These are phyloP conservation scores for Oxytropis ochrocephala DNA, from an alignment of 306 rosid species.

Conservation along the genomic window DNA sequence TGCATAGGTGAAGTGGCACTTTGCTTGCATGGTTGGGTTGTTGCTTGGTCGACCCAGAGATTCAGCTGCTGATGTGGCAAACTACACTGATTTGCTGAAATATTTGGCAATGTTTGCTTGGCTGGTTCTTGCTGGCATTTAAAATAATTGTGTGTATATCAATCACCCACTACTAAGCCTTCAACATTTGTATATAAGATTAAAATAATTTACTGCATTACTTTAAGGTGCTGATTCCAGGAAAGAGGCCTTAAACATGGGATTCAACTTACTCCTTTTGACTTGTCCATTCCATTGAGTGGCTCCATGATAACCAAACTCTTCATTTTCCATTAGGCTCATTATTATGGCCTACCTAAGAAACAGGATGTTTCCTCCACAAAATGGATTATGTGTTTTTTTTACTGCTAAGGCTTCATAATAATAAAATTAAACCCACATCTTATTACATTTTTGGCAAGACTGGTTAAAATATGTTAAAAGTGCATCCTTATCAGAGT, in stretches of 20 bases:
- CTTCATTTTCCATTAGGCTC: constrained; percentile 8
- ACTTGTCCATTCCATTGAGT: constrained; percentile 38
- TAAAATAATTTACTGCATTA: constrained; percentile 32
- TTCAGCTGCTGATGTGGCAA: no score
- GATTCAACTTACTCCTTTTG: constrained; percentile 46
- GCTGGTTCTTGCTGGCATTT: constrained; percentile 50
- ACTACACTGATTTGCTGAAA: constrained; percentile 23
- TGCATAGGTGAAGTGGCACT: no score
- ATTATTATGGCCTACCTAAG: constrained; percentile 2
- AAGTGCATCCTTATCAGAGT: no score
- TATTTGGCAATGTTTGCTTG: constrained; percentile 19
- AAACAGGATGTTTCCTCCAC: background rate
- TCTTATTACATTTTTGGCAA: no score
- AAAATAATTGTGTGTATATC: constrained; percentile 26
- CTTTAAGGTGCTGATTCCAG: constrained; percentile 46
- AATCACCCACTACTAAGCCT: constrained; percentile 15
- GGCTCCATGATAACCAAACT: constrained; percentile 37
- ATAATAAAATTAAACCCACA: no score
- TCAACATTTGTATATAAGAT: constrained; percentile 1
- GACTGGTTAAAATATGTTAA: no score
- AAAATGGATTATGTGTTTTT: background rate
- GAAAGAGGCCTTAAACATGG: constrained; percentile 44
- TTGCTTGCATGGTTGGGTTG: no score
- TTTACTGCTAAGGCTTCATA: background rate
- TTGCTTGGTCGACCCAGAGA: no score